A percentile compares a stretch with the other conserved stretches of the same genome.
Conservation (phyloP, 345 rosid species). For the Excoecaria cochinchinensis region DNA sequence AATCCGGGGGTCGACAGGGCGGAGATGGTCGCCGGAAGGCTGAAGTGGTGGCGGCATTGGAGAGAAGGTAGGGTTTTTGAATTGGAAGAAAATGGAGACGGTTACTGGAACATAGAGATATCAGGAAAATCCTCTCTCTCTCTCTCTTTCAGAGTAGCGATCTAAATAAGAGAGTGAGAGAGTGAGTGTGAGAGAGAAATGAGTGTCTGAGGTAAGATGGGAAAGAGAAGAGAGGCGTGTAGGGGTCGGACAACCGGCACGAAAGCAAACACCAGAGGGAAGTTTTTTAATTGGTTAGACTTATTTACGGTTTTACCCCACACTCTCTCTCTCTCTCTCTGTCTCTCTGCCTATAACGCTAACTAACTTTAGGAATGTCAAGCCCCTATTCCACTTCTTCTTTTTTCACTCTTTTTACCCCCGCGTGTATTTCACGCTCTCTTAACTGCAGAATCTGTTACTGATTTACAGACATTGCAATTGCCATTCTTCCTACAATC, state of each 20-base stretch:
- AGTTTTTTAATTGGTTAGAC: background rate
- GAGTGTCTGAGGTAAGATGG: constrained; percentile 9
- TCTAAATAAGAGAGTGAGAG: background rate
- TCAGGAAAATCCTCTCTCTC: background rate
- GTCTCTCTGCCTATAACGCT: background rate
- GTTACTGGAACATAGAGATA: constrained; percentile 3
- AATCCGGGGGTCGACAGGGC: constrained; percentile 54
- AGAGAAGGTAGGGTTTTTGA: background rate
- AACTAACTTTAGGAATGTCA: constrained; percentile 6
- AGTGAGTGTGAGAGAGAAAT: constrained; percentile 19
- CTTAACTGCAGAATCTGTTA: no score
- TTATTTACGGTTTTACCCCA: constrained; percentile 6
- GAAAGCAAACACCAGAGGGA: constrained; percentile 5
- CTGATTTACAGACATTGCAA: no score
- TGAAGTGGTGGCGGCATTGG: background rate
- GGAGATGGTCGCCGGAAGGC: constrained; percentile 21
- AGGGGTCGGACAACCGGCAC: constrained; percentile 31
- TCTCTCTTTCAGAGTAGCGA: background rate
- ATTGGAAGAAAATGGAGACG: background rate
- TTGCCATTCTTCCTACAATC: no score
- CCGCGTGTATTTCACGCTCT: background rate
- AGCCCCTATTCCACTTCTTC: background rate
- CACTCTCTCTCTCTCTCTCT: background rate
- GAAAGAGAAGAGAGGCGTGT: constrained; percentile 27
- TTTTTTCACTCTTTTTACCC: background rate